A percentile compares a stretch with the other conserved stretches of the same genome.
Evolutionary conservation across 2,329 filamentous ascomycete species (phyloP).

Genomic region (Xylaria polymorpha): DNA sequence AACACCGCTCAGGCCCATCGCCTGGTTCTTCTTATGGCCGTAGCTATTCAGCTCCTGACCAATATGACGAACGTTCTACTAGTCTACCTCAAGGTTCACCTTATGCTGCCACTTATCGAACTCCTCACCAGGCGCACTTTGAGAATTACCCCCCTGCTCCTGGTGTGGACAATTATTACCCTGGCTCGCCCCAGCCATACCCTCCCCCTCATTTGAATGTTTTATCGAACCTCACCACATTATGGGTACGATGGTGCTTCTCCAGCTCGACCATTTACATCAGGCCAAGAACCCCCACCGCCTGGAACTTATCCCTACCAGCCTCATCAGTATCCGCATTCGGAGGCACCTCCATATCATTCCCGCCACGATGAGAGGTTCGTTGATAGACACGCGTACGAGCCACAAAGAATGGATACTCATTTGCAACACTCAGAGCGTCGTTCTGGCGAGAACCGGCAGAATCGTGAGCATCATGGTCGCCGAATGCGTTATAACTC

Average conservation of each 20-base stretch:
- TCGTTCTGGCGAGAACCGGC: slow-evolving; percentile 26
- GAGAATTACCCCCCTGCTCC: slow-evolving; percentile 36
- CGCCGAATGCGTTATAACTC: slow-evolving; percentile 32
- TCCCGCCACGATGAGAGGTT: slow-evolving; percentile 28
- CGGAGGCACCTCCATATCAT: slow-evolving; percentile 30
- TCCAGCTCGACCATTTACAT: slow-evolving; percentile 35
- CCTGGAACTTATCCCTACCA: slow-evolving; percentile 25
- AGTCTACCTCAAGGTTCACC: slow-evolving; percentile 12
- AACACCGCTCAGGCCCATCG: slow-evolving; percentile 23
- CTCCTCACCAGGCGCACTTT: slow-evolving; percentile 25
- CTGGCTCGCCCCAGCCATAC: slow-evolving; percentile 30
- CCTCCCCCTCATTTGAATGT: slow-evolving; percentile 25
- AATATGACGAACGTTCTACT: slow-evolving; percentile 28
- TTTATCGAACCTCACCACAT: slow-evolving; percentile 18
- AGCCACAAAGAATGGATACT: slow-evolving; percentile 24
- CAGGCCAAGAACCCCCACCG: slow-evolving; percentile 39
- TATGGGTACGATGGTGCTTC: slow-evolving; percentile 31
- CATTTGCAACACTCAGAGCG: slow-evolving; percentile 25
- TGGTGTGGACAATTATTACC: slow-evolving; percentile 29
- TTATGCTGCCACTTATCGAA: slow-evolving; percentile 17
- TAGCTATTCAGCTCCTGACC: slow-evolving; percentile 31
- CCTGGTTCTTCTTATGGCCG: slow-evolving; percentile 26
- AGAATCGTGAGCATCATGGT: slow-evolving; percentile 26
- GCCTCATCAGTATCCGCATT: slow-evolving; percentile 37
- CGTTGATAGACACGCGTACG: slow-evolving; percentile 21